Percentiles rank a stretch among this genome's conserved stretches.
phyloP scores from a whole-genome alignment of 306 rosid species.

The Cucurbita argyrosperma region DNA sequence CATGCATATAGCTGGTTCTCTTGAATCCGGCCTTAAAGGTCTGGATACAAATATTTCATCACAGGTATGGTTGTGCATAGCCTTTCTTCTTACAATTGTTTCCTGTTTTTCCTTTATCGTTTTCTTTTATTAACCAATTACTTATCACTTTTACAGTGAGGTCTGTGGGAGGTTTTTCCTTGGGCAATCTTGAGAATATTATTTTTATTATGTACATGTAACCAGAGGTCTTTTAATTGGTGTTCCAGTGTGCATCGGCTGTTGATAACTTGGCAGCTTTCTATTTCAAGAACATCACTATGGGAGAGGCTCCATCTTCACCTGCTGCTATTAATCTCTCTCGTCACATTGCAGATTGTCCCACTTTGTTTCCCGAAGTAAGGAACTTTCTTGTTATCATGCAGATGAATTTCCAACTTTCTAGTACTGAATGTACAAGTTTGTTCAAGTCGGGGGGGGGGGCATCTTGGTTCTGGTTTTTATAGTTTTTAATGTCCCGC shows the following conservation, averaged over 20 bases:
- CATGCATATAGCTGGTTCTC: conserved; percentile 81
- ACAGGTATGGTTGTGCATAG: conserved; percentile 39
- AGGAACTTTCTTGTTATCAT: conserved; percentile 6
- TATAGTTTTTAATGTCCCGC: background rate
- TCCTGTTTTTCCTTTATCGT: background rate
- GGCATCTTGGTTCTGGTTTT: background rate
- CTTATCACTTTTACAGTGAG: conserved; percentile 1
- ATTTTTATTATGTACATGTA: background rate
- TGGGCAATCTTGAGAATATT: background rate
- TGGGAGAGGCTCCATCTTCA: conserved; percentile 87
- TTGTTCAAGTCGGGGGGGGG: background rate
- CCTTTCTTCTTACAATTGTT: conserved; percentile 4
- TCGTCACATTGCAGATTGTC: conserved; percentile 75
- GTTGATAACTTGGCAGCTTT: conserved; percentile 88
- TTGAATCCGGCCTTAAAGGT: conserved; percentile 98
- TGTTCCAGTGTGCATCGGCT: conserved; percentile 90
- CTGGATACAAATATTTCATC: conserved; percentile 83
- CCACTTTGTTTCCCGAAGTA: conserved; percentile 92
- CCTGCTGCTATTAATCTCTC: conserved; percentile 75
- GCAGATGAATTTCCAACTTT: background rate
- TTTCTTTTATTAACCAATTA: background rate
- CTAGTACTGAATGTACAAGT: background rate
- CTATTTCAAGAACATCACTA: conserved; percentile 80
- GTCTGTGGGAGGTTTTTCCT: background rate
- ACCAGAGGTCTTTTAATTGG: conserved; percentile 7